Percentiles rank a stretch among this genome's conserved stretches.
Evolutionary conservation across 2,329 filamentous ascomycete species (phyloP).

Genomic region (Fusarium equiseti): DNA sequence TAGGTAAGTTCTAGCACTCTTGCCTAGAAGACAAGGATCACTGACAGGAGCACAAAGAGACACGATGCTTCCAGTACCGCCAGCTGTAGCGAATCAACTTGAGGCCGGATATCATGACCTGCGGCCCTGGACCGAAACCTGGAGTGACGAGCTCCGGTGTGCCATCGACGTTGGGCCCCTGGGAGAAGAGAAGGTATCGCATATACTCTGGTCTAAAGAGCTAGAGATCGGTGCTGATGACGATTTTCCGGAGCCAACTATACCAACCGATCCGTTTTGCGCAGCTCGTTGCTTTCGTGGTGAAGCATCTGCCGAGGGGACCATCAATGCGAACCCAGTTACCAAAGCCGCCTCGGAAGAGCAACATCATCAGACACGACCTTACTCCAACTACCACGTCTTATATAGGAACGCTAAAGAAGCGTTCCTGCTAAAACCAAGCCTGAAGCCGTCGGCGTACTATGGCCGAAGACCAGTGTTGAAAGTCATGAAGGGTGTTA

Average conservation of each 20-base stretch:
- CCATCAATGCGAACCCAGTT: slow-evolving; percentile 52
- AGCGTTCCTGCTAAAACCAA: slow-evolving; percentile 89
- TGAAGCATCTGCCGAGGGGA: slow-evolving; percentile 69
- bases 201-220: slow-evolving; percentile 82
- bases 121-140: slow-evolving; percentile 90
- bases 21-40: background rate
- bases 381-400: slow-evolving; percentile 82
- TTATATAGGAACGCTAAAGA: slow-evolving; percentile 83
- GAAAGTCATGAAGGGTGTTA: slow-evolving; percentile 85
- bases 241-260: slow-evolving; percentile 52
- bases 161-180: slow-evolving; percentile 89
- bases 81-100: slow-evolving; percentile 87
- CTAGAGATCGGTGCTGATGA: slow-evolving; percentile 40
- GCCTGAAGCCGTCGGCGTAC: slow-evolving; percentile 84
- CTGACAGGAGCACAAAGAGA: slow-evolving; percentile 63
- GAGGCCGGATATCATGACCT: slow-evolving; percentile 92
- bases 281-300: slow-evolving; percentile 70
- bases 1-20: slow-evolving; percentile 58
- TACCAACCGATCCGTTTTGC: slow-evolving; percentile 69
- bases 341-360: slow-evolving; percentile 54
- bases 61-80: slow-evolving; percentile 90
- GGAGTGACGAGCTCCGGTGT: slow-evolving; percentile 90
- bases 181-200: slow-evolving; percentile 91
- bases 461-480: slow-evolving; percentile 84
- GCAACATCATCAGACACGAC: slow-evolving; percentile 58